phyloP scores from a whole-genome alignment of 164 flowering plant genomes.

The Vitis labrusca region DNA sequence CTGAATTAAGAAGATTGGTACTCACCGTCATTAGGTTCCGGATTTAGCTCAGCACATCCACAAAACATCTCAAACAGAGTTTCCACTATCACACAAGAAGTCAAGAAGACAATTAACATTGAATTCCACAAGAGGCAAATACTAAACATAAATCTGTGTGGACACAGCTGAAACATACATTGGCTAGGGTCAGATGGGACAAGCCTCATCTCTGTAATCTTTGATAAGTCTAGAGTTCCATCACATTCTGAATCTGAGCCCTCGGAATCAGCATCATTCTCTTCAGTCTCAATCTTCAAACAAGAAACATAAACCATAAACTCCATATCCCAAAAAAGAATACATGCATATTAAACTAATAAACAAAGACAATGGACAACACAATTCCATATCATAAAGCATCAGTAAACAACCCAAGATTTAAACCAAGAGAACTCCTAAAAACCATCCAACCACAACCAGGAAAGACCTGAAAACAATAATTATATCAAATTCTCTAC shows the following conservation, averaged over 20 bases:
- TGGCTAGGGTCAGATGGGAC: conserved; percentile 80
- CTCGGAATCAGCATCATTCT: conserved; percentile 55
- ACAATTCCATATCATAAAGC: no score
- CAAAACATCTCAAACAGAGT: conserved; percentile 73
- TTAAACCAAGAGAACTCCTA: no score
- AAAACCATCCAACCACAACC: no score
- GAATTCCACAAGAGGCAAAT: not conserved
- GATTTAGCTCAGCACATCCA: conserved; percentile 92
- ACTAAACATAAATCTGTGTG: not conserved
- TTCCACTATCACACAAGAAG: conserved; percentile 57
- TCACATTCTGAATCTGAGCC: conserved; percentile 59
- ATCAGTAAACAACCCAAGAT: no score
- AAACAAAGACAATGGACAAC: not conserved
- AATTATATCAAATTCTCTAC: conserved; percentile 18
- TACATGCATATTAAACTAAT: not conserved
- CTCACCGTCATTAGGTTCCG: conserved; percentile 76
- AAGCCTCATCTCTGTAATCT: conserved; percentile 88
- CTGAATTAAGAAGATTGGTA: not conserved
- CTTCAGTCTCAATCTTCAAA: conserved; percentile 77
- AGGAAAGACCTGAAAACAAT: no score
- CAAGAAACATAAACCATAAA: conserved; percentile 1
- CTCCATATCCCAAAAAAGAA: not conserved
- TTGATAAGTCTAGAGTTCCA: conserved; percentile 56
- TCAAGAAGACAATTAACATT: conserved; percentile 10
- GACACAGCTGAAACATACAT: conserved; percentile 33